Evolutionary conservation across 768 basidiomycete species (phyloP).

Genomic region (Tulasnella calospora): DNA sequence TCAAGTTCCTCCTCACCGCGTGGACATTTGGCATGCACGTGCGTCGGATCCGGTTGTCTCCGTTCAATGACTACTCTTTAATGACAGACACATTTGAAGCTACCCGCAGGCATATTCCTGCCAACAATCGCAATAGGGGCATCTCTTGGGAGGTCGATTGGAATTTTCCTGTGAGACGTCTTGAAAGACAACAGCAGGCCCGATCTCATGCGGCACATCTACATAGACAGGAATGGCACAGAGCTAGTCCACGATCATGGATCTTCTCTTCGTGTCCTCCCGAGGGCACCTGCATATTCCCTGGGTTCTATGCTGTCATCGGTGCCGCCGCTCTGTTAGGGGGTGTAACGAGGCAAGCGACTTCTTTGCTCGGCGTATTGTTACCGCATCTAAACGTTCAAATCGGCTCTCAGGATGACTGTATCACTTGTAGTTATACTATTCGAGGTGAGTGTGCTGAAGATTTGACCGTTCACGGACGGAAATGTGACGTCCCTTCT

Average conservation of each 20-base stretch:
- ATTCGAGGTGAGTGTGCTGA: constrained; percentile 50
- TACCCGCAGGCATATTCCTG: constrained; percentile 71
- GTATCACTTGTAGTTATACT: constrained; percentile 73
- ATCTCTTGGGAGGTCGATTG: constrained; percentile 64
- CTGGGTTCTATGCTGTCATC: constrained; percentile 72
- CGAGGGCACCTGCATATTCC: constrained; percentile 64
- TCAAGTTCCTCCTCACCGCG: constrained; percentile 60
- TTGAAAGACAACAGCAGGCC: not conserved
- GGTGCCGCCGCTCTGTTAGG: constrained; percentile 72
- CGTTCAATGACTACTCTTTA: not conserved
- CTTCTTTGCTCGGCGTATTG: constrained; percentile 49
- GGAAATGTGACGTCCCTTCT: not conserved
- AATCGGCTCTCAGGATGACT: constrained; percentile 32
- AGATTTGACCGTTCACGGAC: not conserved
- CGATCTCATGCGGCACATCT: not conserved
- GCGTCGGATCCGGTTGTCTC: constrained; percentile 23
- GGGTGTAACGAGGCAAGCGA: constrained; percentile 49
- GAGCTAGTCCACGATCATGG: constrained; percentile 62
- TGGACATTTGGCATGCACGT: constrained; percentile 82
- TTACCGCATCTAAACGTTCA: not conserved
- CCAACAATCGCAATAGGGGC: constrained; percentile 74
- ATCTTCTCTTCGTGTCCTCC: constrained; percentile 68
- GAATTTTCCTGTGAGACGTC: constrained; percentile 54
- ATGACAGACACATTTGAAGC: constrained; percentile 38
- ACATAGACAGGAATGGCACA: constrained; percentile 61